Base-by-base conservation (phyloP, 345 rosid genomes). In the Moringa oleifera region DNA sequence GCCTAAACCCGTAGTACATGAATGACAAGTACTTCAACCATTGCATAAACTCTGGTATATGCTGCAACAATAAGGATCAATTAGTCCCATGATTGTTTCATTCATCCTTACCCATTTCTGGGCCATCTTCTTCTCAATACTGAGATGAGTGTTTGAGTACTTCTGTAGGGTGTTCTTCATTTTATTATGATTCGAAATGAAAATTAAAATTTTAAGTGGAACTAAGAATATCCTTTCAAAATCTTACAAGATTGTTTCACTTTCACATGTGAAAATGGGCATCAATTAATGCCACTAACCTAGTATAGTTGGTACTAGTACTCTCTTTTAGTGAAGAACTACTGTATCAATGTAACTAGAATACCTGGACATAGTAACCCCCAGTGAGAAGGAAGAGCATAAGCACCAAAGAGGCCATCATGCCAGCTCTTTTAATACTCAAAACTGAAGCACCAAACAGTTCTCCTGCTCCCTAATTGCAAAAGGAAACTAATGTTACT, bases 361-460 rank as follows among this genome's bases (percentile, higher is more conserved):
- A 25, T 75, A 93, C 96, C 95, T 93, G 97, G 37, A 90, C 95
- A 63, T 94, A 88, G 78, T 90, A 90, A n/a, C 99, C 97, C 72
- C 95, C 97, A 1, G 95, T 94, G 64, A 94, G 91, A 69, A 90
- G 95, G 77, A 90, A 90, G 47, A 87, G 51, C 97, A 90, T 91
- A 51, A 94, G 75, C 18, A 91, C 67, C 73, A 90, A 76, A 37
- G 99, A 94, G 49, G 97, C 91, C 51, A 84, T 81, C 93, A 88
- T 88, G 46, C 97, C 96, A 12, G 96, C 93, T 69, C 93, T 80
- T 73, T 85, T 94, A 52, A 90, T 84, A 70, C 89, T 88, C 79
- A 90, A 71, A 49, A 87, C 83, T n/a, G 93, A 84, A 53, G 99
- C 97, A 24, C 99, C 99, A 55, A 87, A 83, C 31, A 94, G 76